These are phyloP conservation scores for Ophiostoma quercus DNA, from an alignment of 2,329 filamentous ascomycete genomes.

Conservation along the genomic window DNA sequence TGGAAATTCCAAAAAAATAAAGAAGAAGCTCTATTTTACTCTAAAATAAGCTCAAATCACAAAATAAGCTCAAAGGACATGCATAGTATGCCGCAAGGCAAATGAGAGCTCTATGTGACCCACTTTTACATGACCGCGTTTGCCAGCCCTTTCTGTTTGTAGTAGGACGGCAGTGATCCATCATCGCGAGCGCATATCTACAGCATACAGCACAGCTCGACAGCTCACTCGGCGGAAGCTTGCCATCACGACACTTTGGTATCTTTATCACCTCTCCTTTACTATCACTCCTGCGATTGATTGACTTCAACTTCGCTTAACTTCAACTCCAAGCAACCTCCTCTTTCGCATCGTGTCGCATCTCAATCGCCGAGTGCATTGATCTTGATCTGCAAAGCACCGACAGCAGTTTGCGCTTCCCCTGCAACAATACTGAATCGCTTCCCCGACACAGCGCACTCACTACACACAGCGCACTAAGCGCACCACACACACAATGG, in stretches of 20 bases:
- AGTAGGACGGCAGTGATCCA: neutral
- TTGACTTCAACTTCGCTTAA: too few species aligned
- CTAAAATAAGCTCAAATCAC: too few species aligned
- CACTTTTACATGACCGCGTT: slow-evolving; percentile 6
- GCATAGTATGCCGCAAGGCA: neutral
- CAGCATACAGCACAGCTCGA: neutral
- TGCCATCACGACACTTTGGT: too few species aligned
- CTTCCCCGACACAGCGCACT: neutral
- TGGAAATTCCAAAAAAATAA: too few species aligned
- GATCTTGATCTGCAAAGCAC: too few species aligned
- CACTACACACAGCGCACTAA: neutral
- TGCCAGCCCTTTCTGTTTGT: neutral
- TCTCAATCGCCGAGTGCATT: neutral
- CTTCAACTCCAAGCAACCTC: too few species aligned
- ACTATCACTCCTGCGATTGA: too few species aligned
- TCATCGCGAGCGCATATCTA: neutral
- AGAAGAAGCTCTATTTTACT: too few species aligned
- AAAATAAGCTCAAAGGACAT: too few species aligned
- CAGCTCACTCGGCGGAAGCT: neutral
- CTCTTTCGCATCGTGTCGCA: neutral
- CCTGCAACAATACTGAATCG: neutral
- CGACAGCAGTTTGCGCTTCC: neutral
- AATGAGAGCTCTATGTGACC: neutral
- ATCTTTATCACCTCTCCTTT: too few species aligned
- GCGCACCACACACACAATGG: slow-evolving; percentile 45